Percentiles rank a stretch among this genome's conserved stretches.
Evolutionary conservation across 1,284 basidiomycete genomes (phyloP).

Genomic region (Apiotrichum sp.): DNA sequence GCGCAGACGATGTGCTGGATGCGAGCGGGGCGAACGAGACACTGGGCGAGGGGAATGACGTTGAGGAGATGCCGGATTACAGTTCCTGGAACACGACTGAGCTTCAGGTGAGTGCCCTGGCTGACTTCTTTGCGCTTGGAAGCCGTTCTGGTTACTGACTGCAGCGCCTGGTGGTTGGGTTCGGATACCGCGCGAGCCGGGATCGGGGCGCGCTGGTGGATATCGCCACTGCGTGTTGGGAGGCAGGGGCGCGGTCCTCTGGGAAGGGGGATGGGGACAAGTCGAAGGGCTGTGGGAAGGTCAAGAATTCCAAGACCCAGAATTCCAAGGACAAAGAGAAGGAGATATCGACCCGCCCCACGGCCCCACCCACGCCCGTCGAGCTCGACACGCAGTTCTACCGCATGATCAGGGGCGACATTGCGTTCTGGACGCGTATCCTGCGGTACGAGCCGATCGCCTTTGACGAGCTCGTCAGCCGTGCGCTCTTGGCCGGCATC

Average conservation of each 20-base stretch:
- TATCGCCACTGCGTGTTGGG: slow-evolving; percentile 39
- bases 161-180: slow-evolving; percentile 18
- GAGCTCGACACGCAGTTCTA: slow-evolving; percentile 27
- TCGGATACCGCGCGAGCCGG: slow-evolving; percentile 32
- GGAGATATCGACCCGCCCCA: neutral
- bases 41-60: slow-evolving; percentile 1
- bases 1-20: slow-evolving; percentile 17
- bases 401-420: slow-evolving; percentile 29
- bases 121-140: neutral
- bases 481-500: slow-evolving; percentile 28
- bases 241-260: slow-evolving; percentile 17
- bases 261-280: neutral
- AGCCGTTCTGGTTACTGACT: too few species aligned
- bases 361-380: neutral
- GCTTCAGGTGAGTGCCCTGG: slow-evolving; percentile 30
- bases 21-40: neutral
- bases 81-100: slow-evolving; percentile 26
- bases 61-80: slow-evolving; percentile 38
- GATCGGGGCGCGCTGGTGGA: slow-evolving; percentile 26
- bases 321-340: neutral
- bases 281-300: neutral
- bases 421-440: slow-evolving; percentile 31
- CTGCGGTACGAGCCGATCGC: slow-evolving; percentile 44
- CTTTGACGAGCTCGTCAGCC: slow-evolving; percentile 41
- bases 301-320: neutral